These are phyloP conservation scores for Suhomyces panamericanus DNA, from an alignment of 1,139 yeast genomes.

Conservation along the genomic window DNA sequence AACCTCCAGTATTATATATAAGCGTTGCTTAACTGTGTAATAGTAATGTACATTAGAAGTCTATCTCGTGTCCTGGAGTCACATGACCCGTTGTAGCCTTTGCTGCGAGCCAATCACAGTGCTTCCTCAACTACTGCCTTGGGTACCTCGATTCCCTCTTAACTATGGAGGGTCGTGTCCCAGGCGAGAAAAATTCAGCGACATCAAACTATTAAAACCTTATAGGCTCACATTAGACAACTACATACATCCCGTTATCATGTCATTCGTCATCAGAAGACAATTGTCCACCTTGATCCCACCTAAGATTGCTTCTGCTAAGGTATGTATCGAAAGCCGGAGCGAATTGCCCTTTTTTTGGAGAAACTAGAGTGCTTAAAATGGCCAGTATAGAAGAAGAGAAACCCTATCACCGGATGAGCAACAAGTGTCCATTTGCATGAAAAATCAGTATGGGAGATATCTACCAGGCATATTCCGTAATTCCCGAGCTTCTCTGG, in stretches of 20 bases:
- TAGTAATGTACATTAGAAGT: slow-evolving; percentile 9
- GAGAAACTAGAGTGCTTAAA: not conserved
- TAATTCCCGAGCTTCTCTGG: not conserved
- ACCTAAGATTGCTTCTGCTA: slow-evolving; percentile 97
- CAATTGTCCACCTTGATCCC: slow-evolving; percentile 95
- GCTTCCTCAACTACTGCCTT: slow-evolving; percentile 3
- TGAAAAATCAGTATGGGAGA: not conserved
- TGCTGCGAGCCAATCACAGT: slow-evolving; percentile 12
- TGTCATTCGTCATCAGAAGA: slow-evolving; percentile 91
- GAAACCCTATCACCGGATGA: not conserved
- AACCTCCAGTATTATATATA: slow-evolving; percentile 47
- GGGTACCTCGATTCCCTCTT: not conserved
- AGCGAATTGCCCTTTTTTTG: not conserved
- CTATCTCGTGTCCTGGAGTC: slow-evolving; percentile 1
- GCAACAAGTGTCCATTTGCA: not conserved
- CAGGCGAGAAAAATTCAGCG: slow-evolving; percentile 8
- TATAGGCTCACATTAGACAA: slow-evolving; percentile 3
- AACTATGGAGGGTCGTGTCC: slow-evolving; percentile 14
- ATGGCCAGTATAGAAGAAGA: not conserved
- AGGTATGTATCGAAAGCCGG: slow-evolving; percentile 52
- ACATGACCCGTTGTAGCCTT: not conserved
- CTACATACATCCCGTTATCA: slow-evolving; percentile 23
- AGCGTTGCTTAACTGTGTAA: slow-evolving; percentile 36
- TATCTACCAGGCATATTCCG: not conserved
- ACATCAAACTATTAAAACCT: slow-evolving; percentile 6